Evolutionary conservation across 2,329 filamentous ascomycete species (phyloP).

Genomic region (Fusarium sp.): DNA sequence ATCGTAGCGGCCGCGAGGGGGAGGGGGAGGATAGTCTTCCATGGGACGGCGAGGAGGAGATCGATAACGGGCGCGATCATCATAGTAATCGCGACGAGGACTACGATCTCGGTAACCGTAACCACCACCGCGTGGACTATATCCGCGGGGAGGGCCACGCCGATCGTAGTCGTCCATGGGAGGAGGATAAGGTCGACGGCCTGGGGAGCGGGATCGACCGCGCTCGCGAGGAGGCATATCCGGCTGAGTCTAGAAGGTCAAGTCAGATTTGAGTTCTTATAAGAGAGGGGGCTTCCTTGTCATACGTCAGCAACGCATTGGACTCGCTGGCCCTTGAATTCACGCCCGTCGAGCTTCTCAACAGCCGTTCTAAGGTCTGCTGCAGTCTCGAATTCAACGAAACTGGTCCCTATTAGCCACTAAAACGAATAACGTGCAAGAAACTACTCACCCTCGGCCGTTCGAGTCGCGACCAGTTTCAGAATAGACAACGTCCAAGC

Average conservation of each 20-base stretch:
- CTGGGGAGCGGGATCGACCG: constrained; percentile 83
- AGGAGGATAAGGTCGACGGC: constrained; percentile 73
- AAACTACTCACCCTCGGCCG: constrained; percentile 81
- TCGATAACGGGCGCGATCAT: constrained; percentile 82
- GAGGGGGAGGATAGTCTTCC: constrained; percentile 80
- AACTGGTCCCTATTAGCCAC: constrained; percentile 65
- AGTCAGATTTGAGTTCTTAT: constrained; percentile 35
- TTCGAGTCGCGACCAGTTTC: constrained; percentile 75
- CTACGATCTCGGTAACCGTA: constrained; percentile 90
- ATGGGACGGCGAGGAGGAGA: constrained; percentile 82
- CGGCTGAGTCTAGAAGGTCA: constrained; percentile 74
- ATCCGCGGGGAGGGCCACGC: constrained; percentile 81
- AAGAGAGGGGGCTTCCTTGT: constrained; percentile 11
- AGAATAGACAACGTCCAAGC: constrained; percentile 97
- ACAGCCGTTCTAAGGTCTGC: constrained; percentile 90
- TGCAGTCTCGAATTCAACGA: constrained; percentile 97
- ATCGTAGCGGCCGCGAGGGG: constrained; percentile 76
- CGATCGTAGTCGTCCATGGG: constrained; percentile 85
- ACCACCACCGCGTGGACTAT: constrained; percentile 79
- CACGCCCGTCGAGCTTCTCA: constrained; percentile 91
- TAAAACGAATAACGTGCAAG: background rate
- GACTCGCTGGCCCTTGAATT: constrained; percentile 92
- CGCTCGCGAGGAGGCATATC: constrained; percentile 76
- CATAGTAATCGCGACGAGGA: constrained; percentile 88
- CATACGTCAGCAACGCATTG: constrained; percentile 86